These are phyloP conservation scores for Tylopilus sp. DNA, from an alignment of 768 basidiomycete species.

Conservation along the genomic window DNA sequence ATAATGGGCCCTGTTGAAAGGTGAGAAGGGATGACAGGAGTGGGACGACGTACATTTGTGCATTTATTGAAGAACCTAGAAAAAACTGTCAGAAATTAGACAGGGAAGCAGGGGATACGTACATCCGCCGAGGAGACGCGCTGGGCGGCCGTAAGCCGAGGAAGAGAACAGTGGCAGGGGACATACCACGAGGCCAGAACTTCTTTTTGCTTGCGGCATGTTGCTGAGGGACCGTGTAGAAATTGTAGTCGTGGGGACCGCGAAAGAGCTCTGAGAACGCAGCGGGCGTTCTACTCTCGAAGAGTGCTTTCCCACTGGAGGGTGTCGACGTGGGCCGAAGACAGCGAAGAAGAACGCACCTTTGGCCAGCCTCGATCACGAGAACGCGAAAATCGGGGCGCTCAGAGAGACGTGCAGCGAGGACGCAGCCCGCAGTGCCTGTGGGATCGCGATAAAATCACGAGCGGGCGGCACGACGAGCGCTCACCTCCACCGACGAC, in stretches of 20 bases:
- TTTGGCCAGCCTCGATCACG: conserved; percentile 40
- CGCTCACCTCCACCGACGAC: conserved; percentile 52
- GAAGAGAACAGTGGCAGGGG: no score
- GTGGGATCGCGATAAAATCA: no score
- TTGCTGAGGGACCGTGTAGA: conserved; percentile 56
- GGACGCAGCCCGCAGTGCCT: conserved; percentile 45
- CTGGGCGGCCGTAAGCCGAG: conserved; percentile 33
- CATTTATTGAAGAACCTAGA: conserved; percentile 63
- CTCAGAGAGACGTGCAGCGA: conserved; percentile 44
- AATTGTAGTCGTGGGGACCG: conserved; percentile 46
- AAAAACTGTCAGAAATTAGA: neutral
- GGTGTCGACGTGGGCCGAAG: neutral
- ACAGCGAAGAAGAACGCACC: conserved; percentile 34
- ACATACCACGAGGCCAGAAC: conserved; percentile 66
- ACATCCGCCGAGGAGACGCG: conserved; percentile 73
- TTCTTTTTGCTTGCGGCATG: conserved; percentile 44
- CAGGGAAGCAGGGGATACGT: conserved; percentile 25
- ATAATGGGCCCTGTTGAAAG: conserved; percentile 43
- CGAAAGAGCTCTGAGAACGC: conserved; percentile 42
- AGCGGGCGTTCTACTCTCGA: conserved; percentile 42
- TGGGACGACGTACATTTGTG: conserved; percentile 37
- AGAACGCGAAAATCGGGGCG: conserved; percentile 35
- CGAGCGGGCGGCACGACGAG: neutral
- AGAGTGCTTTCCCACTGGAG: conserved; percentile 42
- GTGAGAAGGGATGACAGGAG: conserved; percentile 5